Evolutionary conservation across 2,329 filamentous ascomycete species (phyloP), one percentile per base, ranked within the genome.

Genomic region (Leptoxyphium fumago): DNA sequence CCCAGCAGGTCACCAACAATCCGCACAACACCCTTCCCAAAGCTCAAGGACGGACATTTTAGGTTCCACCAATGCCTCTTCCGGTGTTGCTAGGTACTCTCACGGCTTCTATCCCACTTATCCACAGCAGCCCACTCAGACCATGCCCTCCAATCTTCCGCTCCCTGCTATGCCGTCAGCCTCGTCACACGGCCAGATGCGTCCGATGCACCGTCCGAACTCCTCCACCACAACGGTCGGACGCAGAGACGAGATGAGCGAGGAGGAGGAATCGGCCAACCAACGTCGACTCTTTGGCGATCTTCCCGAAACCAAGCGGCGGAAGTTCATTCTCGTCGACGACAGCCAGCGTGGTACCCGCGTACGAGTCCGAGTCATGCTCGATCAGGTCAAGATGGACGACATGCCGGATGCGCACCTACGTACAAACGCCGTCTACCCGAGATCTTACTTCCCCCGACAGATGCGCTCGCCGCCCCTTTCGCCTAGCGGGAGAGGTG

Each of bases 341-440:
- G 89, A 96, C 61, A 80, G 78, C 43, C 82, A 87, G 49, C 81
- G 85, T 30, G 82, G 82, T 43, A 81, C 78, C 42, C 77, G 87
- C 38, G 80, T 95, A 1, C 80, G 89, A 13, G 88, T 96, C 39
- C 82, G 88, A 48, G 88, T 95, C 42, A 91, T 84, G 50, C 77
- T 98, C n/a, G 86, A 95, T 58, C 80, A 81, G 39, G 87, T 95
- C 54, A 83, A 95, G 61, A 93, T 91, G 68, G 82, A 88, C 57
- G 89, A 96, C 64, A 94, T 96, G 58, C 89, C 89, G 1, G 89
- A 96, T 62, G 91, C 85, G 13, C 95, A 94, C 68, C 84, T 89
- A 52, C 87, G 87, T 65, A 78, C 77, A 44, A 89, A 89, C 55
- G 86, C 84, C 9, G 88, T 96, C 2, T 96, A 81, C 57, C 89